Evolutionary conservation across 2,329 filamentous ascomycete species (phyloP).

Genomic region (Aspergillus felis): DNA sequence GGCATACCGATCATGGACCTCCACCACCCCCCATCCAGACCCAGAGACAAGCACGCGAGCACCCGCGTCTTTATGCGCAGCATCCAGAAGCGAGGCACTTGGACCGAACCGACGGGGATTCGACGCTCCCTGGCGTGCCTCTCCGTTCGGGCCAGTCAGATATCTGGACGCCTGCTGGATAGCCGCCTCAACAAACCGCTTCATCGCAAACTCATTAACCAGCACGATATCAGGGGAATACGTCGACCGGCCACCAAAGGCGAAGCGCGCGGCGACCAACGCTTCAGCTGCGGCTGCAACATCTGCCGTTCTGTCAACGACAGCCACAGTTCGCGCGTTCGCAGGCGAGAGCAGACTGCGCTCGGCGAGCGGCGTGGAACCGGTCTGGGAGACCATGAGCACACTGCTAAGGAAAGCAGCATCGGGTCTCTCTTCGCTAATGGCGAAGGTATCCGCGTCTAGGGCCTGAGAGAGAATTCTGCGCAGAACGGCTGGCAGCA

Average conservation of each 20-base stretch:
- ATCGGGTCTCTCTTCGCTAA: slow-evolving; percentile 34
- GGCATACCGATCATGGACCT: slow-evolving; percentile 25
- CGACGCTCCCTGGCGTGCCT: slow-evolving; percentile 11
- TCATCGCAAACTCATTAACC: slow-evolving; percentile 61
- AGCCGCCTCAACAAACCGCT: slow-evolving; percentile 51
- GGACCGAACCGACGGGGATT: slow-evolving; percentile 12
- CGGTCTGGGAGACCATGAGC: slow-evolving; percentile 13
- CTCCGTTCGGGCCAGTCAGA: slow-evolving; percentile 20
- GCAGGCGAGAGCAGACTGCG: slow-evolving; percentile 27
- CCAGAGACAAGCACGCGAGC: slow-evolving; percentile 25
- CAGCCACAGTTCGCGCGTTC: slow-evolving; percentile 43
- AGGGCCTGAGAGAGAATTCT: slow-evolving; percentile 30
- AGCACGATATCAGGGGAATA: slow-evolving; percentile 61
- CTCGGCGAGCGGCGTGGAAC: not conserved
- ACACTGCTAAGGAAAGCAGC: slow-evolving; percentile 24
- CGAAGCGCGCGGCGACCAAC: slow-evolving; percentile 53
- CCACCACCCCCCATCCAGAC: slow-evolving; percentile 25
- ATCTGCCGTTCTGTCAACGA: slow-evolving; percentile 60
- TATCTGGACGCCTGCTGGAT: slow-evolving; percentile 34
- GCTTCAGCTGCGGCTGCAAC: slow-evolving; percentile 50
- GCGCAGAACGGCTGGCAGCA: slow-evolving; percentile 19
- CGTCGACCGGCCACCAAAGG: slow-evolving; percentile 53
- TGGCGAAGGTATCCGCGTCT: slow-evolving; percentile 48
- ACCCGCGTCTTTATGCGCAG: slow-evolving; percentile 24
- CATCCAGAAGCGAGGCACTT: slow-evolving; percentile 15